A percentile compares a stretch with the other conserved stretches of the same genome.
Evolutionary conservation across 2,329 filamentous ascomycete species (phyloP).

Genomic region (Alternaria sp.): DNA sequence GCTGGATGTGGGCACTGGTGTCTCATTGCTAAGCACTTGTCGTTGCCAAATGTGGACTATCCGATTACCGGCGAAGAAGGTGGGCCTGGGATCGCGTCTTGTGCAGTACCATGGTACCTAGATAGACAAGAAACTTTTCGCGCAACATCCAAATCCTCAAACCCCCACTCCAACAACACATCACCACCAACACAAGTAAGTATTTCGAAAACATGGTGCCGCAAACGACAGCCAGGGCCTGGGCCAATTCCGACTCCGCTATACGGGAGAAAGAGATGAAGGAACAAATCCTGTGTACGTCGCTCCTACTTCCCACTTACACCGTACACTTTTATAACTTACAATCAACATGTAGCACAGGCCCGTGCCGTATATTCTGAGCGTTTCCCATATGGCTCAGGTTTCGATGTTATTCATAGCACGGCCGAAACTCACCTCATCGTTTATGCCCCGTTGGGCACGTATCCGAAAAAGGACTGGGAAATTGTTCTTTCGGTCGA

Average conservation of each 20-base stretch:
- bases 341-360: fast-evolving
- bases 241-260: neutral
- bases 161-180: neutral
- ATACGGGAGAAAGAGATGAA: neutral
- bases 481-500: too few species aligned
- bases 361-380: too few species aligned
- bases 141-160: neutral
- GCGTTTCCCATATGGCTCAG: too few species aligned
- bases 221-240: fast-evolving
- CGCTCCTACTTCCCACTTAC: too few species aligned
- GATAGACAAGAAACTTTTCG: neutral
- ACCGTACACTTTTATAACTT: too few species aligned
- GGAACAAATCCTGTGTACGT: neutral
- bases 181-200: neutral
- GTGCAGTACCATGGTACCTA: neutral
- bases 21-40: neutral
- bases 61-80: neutral
- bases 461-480: too few species aligned
- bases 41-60: neutral
- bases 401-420: too few species aligned
- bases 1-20: neutral
- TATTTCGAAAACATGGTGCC: fast-evolving
- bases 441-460: too few species aligned
- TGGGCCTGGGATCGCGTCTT: neutral
- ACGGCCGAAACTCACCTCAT: too few species aligned